Evolutionary conservation across 345 rosid species (phyloP).

Genomic region (Salix udensis): DNA sequence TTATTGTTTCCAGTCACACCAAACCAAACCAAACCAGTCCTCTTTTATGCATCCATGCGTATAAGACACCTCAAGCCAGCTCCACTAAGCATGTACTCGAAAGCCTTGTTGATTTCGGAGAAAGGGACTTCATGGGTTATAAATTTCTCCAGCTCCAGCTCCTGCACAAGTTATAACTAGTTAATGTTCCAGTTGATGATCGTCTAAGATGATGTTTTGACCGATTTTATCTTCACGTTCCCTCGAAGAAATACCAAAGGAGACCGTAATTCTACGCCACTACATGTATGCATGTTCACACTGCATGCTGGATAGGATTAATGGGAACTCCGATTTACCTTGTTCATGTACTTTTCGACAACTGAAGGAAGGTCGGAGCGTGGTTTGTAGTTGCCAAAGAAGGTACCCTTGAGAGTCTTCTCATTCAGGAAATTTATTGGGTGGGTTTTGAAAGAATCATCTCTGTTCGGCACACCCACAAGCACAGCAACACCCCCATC

Average conservation of each 20-base stretch:
- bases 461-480: constrained; percentile 25
- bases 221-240: fast-evolving
- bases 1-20: not conserved
- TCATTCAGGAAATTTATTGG: constrained; percentile 37
- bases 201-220: not conserved
- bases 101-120: constrained; percentile 51
- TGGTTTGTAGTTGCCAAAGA: constrained; percentile 45
- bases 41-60: constrained; percentile 28
- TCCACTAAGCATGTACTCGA: constrained; percentile 49
- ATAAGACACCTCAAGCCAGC: constrained; percentile 45
- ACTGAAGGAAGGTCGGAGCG: constrained; percentile 35
- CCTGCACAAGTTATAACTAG: constrained; percentile 16
- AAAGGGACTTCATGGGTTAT: constrained; percentile 46
- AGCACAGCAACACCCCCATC: constrained; percentile 52
- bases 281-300: not conserved
- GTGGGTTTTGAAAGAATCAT: constrained; percentile 40
- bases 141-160: constrained; percentile 47
- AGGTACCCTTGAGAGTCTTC: constrained; percentile 44
- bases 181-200: not conserved
- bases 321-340: constrained; percentile 17
- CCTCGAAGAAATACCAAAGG: not conserved
- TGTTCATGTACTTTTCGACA: constrained; percentile 41
- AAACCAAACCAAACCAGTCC: not conserved
- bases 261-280: not conserved
- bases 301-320: not conserved